Conservation (phyloP, 2,329 filamentous ascomycete genomes). For the Lachnellula suecica region DNA sequence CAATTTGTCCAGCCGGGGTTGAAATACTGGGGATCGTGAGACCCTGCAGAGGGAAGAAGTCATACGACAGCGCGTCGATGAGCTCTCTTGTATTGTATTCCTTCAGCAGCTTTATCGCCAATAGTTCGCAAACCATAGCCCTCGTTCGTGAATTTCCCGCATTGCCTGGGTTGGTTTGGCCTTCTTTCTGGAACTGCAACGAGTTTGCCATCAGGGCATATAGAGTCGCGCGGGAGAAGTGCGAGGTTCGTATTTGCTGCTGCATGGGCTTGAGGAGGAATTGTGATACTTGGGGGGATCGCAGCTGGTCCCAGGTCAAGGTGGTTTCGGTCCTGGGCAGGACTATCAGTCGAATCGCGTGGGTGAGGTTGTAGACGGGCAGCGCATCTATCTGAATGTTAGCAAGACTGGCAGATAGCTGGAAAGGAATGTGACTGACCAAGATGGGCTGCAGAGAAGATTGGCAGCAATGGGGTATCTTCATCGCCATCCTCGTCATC, state of each 20-base stretch:
- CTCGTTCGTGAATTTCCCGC: slow-evolving; percentile 81
- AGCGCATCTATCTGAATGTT: slow-evolving; percentile 63
- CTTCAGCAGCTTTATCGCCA: slow-evolving; percentile 85
- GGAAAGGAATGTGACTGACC: slow-evolving; percentile 46
- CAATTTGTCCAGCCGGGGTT: slow-evolving; percentile 34
- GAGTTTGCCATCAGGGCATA: slow-evolving; percentile 94
- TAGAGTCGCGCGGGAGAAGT: slow-evolving; percentile 82
- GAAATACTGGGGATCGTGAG: slow-evolving; percentile 50
- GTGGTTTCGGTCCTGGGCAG: slow-evolving; percentile 87
- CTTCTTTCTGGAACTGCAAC: slow-evolving; percentile 88
- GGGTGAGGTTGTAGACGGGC: slow-evolving; percentile 87
- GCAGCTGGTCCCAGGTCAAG: slow-evolving; percentile 89
- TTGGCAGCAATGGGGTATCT: slow-evolving; percentile 62
- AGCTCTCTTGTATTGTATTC: slow-evolving; percentile 88
- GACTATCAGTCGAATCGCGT: slow-evolving; percentile 83
- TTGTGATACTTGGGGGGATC: slow-evolving; percentile 93
- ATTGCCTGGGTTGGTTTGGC: slow-evolving; percentile 77
- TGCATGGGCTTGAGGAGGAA: slow-evolving; percentile 96
- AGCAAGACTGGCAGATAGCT: slow-evolving; percentile 18
- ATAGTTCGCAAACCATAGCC: slow-evolving; percentile 84
- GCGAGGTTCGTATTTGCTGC: slow-evolving; percentile 77
- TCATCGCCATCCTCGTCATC: slow-evolving; percentile 37
- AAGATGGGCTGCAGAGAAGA: slow-evolving; percentile 78
- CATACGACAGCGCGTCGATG: slow-evolving; percentile 91
- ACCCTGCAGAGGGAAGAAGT: slow-evolving; percentile 90